Percentiles rank a stretch among this genome's conserved stretches.
Conservation (phyloP, 495 filamentous ascomycete species). For the Viridothelium virens region DNA sequence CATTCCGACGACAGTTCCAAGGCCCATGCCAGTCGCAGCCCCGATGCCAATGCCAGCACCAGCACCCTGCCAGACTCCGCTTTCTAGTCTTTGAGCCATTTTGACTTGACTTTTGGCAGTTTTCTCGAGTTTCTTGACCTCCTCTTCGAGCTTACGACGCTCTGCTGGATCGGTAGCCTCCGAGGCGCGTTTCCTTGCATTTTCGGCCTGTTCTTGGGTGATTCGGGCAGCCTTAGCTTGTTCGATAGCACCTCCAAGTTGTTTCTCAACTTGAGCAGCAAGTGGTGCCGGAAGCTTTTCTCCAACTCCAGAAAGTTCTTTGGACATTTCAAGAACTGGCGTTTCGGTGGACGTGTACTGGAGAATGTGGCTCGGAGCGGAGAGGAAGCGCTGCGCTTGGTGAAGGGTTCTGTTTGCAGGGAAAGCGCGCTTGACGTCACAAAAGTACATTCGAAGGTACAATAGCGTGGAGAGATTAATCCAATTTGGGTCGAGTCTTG, state of each 20-base stretch:
- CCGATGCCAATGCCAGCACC: constrained; percentile 22
- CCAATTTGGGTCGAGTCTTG: too few species aligned
- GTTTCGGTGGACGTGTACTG: too few species aligned
- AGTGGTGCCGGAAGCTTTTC: not conserved
- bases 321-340: not conserved
- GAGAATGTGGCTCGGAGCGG: too few species aligned
- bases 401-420: too few species aligned
- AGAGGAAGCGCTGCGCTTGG: too few species aligned
- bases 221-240: not conserved
- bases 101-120: constrained; percentile 22
- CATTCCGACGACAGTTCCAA: constrained; percentile 23
- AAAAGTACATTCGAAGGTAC: too few species aligned
- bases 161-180: constrained; percentile 19
- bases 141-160: constrained; percentile 19
- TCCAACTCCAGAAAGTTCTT: not conserved
- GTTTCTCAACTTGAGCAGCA: not conserved
- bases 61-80: constrained; percentile 24
- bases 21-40: constrained; percentile 20
- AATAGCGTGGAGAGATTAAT: too few species aligned
- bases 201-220: constrained; percentile 8
- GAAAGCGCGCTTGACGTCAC: too few species aligned
- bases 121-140: constrained; percentile 22
- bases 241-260: constrained; percentile 10
- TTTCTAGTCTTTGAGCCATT: constrained; percentile 16
- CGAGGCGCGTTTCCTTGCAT: constrained; percentile 17